Conservation (phyloP, 1,284 basidiomycete species). For the Ceratobasidium sp. region DNA sequence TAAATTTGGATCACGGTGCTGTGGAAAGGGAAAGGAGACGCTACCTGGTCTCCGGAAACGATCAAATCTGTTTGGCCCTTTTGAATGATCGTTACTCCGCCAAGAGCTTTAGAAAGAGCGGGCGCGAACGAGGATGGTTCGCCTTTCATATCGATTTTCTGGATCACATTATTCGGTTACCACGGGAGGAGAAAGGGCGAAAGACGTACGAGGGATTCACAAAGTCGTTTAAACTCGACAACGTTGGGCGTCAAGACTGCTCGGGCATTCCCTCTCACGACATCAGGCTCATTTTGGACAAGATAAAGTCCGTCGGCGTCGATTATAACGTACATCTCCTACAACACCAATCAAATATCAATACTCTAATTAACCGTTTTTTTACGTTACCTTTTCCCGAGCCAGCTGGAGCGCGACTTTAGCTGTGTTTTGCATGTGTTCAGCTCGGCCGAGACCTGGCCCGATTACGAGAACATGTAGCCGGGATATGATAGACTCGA, state of each 20-base stretch:
- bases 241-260: constrained; percentile 94
- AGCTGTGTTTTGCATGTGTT: constrained; percentile 86
- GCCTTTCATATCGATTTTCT: constrained; percentile 47
- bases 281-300: constrained; percentile 77
- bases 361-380: constrained; percentile 63
- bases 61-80: constrained; percentile 86
- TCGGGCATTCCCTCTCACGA: constrained; percentile 84
- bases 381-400: constrained; percentile 55
- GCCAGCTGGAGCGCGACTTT: constrained; percentile 63
- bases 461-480: constrained; percentile 94
- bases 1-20: background rate
- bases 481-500: constrained; percentile 80
- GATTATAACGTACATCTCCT: constrained; percentile 88
- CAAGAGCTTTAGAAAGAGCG: constrained; percentile 71
- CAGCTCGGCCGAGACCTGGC: constrained; percentile 90
- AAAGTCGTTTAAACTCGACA: constrained; percentile 90
- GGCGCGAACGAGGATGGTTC: constrained; percentile 47
- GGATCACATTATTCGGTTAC: background rate
- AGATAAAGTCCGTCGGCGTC: constrained; percentile 92
- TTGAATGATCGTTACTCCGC: constrained; percentile 91
- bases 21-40: background rate
- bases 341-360: constrained; percentile 64
- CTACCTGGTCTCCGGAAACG: constrained; percentile 42
- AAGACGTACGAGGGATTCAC: constrained; percentile 73
- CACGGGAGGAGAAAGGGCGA: background rate